Evolutionary conservation across 23 red algal species (phyloP).

Genomic region (Chondrus crispus): DNA sequence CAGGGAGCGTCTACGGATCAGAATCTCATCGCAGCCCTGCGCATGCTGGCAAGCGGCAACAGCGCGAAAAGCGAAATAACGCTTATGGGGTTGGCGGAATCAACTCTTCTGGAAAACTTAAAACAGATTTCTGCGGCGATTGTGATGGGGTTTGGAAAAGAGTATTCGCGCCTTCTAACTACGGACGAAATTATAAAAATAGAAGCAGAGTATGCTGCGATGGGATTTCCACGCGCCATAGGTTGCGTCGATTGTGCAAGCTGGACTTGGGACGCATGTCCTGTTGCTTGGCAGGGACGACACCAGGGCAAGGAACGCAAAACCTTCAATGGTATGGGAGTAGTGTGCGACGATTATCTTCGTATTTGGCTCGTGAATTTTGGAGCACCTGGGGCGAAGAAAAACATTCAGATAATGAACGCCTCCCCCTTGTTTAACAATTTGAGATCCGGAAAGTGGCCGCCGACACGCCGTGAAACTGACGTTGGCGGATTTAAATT

Average conservation of each 20-base stretch:
- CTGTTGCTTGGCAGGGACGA: neutral
- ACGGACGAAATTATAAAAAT: neutral
- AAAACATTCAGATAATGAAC: neutral
- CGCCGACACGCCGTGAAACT: neutral
- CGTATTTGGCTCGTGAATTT: conserved; percentile 14
- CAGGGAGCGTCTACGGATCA: neutral
- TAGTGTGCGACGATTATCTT: neutral
- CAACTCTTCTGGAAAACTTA: neutral
- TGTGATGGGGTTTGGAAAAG: neutral
- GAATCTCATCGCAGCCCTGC: neutral
- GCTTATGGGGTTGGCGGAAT: neutral
- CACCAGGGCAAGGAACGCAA: neutral
- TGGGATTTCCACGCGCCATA: neutral
- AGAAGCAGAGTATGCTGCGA: neutral
- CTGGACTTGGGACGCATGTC: neutral
- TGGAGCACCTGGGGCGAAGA: neutral
- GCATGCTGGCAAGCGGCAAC: neutral
- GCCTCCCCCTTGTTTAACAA: neutral
- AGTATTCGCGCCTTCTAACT: neutral
- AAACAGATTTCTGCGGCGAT: neutral
- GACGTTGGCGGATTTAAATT: neutral
- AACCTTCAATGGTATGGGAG: neutral
- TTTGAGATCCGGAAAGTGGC: neutral
- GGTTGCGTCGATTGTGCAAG: neutral
- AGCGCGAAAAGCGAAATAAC: neutral